Evolutionary conservation across 352 stramenopile species (phyloP), one percentile per base, ranked within the genome.

Genomic region (Aphanomyces astaci): DNA sequence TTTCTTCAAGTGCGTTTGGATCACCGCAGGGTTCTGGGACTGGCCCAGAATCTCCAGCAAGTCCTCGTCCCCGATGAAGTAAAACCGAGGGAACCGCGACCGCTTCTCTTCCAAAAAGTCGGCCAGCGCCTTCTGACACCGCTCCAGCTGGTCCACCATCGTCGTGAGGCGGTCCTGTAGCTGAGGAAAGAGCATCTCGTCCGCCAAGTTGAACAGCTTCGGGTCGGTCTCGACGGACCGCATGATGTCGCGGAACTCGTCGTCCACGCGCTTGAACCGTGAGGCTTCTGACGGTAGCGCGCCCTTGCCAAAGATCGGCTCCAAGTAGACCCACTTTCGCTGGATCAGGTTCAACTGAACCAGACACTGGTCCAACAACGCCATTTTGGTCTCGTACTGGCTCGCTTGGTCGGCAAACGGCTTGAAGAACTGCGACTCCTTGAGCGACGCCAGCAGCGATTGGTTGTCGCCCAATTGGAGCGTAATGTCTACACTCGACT

Each of bases 1-100:
- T 66, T 98, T 98, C 74, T 98, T 98, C 1, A 98, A 72, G 71
- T 98, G 95, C 52, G 78, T 92, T 71, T 98, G 95, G 56, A 98
- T 97, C 63, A 98, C 90, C 0, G 77, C 75, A 0, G 93, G 90
- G 70, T 98, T 97, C 66, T 96, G 84, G 25, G 87, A 84, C 66
- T 98, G 93, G 0, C 94, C 94, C 24, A 98, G 79, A 62, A 98
- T 98, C 66, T 98, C 95, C 4, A 98, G 78, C 55, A 98, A 56
- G 64, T 98, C 95, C 71, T 98, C 95, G 48, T 98, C 92, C 15
- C 94, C 94, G 59, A 98, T 96, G 63, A 98, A 98, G 73, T 98
- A 98, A 70, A 98, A 98, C 1, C 95, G 82, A n/a, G 95, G 95
- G 78, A 98, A 96, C 4, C 77, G 76, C 5, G 83, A 88, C 2